Evolutionary conservation across 371 early-diverging fungal genomes (phyloP).

Genomic region (Globomyces sp.): DNA sequence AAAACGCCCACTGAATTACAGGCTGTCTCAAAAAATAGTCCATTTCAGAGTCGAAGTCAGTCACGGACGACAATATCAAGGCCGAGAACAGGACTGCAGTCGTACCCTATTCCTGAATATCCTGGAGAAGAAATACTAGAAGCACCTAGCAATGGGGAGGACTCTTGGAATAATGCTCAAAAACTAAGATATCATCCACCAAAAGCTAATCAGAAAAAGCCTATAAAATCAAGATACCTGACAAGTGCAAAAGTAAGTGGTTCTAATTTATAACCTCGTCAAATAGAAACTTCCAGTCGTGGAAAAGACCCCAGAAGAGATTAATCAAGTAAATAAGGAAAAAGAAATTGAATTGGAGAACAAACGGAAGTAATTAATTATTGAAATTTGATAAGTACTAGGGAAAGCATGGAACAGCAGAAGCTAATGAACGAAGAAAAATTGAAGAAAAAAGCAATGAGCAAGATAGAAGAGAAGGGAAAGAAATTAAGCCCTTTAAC

Average conservation of each 20-base stretch:
- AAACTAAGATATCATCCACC: not conserved
- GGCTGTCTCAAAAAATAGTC: no score
- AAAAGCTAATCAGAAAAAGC: not conserved
- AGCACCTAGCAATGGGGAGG: not conserved
- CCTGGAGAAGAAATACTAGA: not conserved
- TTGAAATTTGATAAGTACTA: not conserved
- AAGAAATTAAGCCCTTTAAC: not conserved
- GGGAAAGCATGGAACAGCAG: not conserved
- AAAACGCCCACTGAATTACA: no score
- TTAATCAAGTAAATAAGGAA: constrained; percentile 7
- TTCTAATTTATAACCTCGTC: not conserved
- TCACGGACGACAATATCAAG: not conserved
- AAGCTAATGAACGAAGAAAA: constrained; percentile 1
- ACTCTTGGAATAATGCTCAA: not conserved
- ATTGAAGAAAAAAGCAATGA: not conserved
- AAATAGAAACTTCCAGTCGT: not conserved
- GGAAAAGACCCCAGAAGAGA: not conserved
- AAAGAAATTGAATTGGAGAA: not conserved
- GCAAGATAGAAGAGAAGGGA: not conserved
- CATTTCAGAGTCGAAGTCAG: not conserved
- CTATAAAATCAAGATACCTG: not conserved
- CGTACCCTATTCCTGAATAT: constrained; percentile 13
- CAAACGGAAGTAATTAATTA: not conserved
- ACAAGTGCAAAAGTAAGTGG: no score
- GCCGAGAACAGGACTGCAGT: constrained; percentile 13